phyloP scores from a whole-genome alignment of 352 stramenopile species.

The Phytopythium vexans region DNA sequence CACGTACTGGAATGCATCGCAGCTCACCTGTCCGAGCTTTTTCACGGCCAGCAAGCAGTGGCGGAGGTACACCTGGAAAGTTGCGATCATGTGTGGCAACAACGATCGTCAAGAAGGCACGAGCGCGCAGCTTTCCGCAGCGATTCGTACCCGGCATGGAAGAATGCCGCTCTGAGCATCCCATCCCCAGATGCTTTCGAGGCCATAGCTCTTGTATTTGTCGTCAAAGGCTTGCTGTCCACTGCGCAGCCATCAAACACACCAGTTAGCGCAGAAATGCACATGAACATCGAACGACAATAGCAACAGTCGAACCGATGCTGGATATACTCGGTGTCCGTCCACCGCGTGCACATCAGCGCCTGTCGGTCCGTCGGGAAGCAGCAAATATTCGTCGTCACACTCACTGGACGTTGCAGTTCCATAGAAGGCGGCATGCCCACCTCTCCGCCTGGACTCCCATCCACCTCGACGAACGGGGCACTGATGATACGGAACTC shows the following conservation, averaged over 20 bases:
- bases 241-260: constrained; percentile 23
- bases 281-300: not conserved
- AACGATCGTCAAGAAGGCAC: not conserved
- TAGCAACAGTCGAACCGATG: constrained; percentile 18
- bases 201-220: constrained; percentile 82
- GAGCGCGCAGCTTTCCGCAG: not conserved
- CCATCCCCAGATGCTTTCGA: constrained; percentile 93
- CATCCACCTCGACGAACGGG: constrained; percentile 67
- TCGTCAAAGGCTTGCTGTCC: constrained; percentile 75
- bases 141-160: constrained; percentile 65
- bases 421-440: not conserved
- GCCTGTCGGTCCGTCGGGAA: constrained; percentile 19
- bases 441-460: constrained; percentile 25
- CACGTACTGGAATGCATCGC: not conserved
- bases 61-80: constrained; percentile 83
- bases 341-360: constrained; percentile 86
- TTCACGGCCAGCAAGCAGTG: constrained; percentile 90
- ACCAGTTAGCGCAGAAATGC: too few relatives aligned
- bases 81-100: not conserved
- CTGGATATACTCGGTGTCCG: constrained; percentile 84
- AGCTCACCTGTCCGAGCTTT: constrained; percentile 58
- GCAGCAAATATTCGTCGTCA: not conserved
- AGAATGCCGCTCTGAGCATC: constrained; percentile 71
- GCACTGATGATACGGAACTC: constrained; percentile 86
- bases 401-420: not conserved